These are phyloP conservation scores for Claviceps sp. DNA, from an alignment of 2,329 filamentous ascomycete species.

Conservation along the genomic window DNA sequence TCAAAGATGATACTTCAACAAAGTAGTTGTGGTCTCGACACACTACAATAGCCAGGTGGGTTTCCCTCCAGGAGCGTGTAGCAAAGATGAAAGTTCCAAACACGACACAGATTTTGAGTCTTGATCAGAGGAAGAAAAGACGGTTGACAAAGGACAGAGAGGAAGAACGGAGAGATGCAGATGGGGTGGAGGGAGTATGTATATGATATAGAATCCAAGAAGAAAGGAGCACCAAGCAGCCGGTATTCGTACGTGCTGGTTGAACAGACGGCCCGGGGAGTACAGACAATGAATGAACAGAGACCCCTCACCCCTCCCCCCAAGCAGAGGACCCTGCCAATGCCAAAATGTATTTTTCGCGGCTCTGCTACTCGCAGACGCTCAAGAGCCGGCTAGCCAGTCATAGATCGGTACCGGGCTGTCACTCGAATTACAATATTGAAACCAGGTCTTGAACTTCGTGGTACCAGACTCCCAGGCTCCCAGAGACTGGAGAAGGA, in stretches of 20 bases:
- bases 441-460: not conserved
- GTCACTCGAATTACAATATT: not conserved
- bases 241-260: slow-evolving; percentile 7
- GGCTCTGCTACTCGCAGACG: slow-evolving; percentile 11
- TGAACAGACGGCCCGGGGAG: slow-evolving; percentile 5
- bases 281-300: slow-evolving; percentile 1
- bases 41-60: not conserved
- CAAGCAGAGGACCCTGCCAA: slow-evolving; percentile 4
- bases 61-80: not conserved
- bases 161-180: slow-evolving; percentile 1
- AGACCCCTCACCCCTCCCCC: slow-evolving; percentile 8
- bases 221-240: slow-evolving; percentile 3
- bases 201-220: slow-evolving; percentile 4
- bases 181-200: not conserved
- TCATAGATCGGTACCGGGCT: slow-evolving; percentile 1
- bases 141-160: not conserved
- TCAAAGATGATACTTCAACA: not conserved
- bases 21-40: not conserved
- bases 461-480: not conserved
- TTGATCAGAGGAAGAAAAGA: not conserved
- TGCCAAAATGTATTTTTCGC: slow-evolving; percentile 11
- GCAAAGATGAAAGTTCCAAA: not conserved
- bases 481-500: not conserved
- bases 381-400: not conserved
- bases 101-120: not conserved